Evolutionary conservation across 805 yeast genomes (phyloP), one percentile per base, ranked within the genome.

Genomic region (Cyberlindnera galapagoensis): DNA sequence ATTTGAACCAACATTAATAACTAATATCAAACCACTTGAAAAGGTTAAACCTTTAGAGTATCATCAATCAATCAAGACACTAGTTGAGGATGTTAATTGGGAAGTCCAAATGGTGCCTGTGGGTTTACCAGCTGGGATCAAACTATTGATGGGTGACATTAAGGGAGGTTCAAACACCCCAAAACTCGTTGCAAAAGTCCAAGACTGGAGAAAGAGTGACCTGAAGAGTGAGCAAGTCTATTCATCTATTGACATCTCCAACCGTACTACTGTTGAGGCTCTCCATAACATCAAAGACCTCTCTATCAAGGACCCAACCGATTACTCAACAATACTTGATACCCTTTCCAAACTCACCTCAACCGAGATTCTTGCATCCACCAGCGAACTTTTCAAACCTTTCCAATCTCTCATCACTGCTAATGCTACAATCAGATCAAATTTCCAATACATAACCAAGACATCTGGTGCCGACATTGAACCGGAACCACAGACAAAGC

Each of bases 121-220:
- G 33, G 54, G 67, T 2, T 59, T 92, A 31, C 97, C 97, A 0
- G 67, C 67, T 3, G 73, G 78, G 2, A 58, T 88, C 16, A 69
- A 72, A 34, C 52, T 92, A 29, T 53, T 92, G 3, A 85, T 92
- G 95, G 98, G 98, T 9, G 98, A 92, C 56, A 83, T 92, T 13
- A 64, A 74, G 13, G 88, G 84, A 11, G 98, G 98, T 0, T 85
- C 96, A 0, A 94, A 87, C 51, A 92, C 98, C 0, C 96, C 97
- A 0, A 83, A 82, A 43, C 64, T 92, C 53, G 97, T 92, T 1
- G 65, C 80, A 1, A 72, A 71, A 44, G 92, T 92, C 2, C 63
- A 76, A 31, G 51, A 57, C 14, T 92, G 98, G 98, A 59, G 61
- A 25, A 52, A 50, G 1, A 54, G 74, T 26, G 75, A 77, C 1